A percentile compares a stretch with the other conserved stretches of the same genome.
Evolutionary conservation across 495 filamentous ascomycete species (phyloP).

Genomic region (Penicillium parvum): DNA sequence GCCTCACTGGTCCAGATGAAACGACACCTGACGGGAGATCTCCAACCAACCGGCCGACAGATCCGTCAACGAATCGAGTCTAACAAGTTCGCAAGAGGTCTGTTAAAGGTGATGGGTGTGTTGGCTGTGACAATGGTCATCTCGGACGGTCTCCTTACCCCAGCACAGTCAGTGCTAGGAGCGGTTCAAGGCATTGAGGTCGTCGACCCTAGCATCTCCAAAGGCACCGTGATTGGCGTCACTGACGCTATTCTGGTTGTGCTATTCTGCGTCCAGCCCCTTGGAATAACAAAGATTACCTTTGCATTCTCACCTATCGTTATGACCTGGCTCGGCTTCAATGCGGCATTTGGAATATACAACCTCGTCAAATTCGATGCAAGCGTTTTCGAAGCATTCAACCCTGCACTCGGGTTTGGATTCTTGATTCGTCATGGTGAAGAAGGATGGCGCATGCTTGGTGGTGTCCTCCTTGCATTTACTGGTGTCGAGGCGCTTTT

Average conservation of each 20-base stretch:
- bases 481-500: conserved; percentile 62
- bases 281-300: conserved; percentile 64
- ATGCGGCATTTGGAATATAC: conserved; percentile 53
- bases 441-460: conserved; percentile 61
- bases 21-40: conserved; percentile 50
- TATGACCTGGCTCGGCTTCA: conserved; percentile 68
- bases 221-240: conserved; percentile 56
- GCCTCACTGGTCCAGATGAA: conserved; percentile 55
- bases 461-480: conserved; percentile 59
- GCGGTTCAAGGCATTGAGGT: conserved; percentile 50
- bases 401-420: conserved; percentile 56
- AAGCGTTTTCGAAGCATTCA: conserved; percentile 64
- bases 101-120: conserved; percentile 64
- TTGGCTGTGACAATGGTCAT: conserved; percentile 69
- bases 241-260: conserved; percentile 65
- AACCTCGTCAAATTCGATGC: conserved; percentile 61
- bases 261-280: conserved; percentile 65
- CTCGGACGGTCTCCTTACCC: conserved; percentile 41
- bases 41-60: conserved; percentile 46
- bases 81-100: conserved; percentile 43
- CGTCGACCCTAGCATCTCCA: conserved; percentile 37
- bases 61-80: conserved; percentile 56
- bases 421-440: conserved; percentile 60
- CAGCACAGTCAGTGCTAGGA: conserved; percentile 21
- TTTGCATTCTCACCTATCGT: conserved; percentile 66